Percentiles rank a stretch among this genome's conserved stretches.
These are phyloP conservation scores for Lentinus brumalis DNA, from an alignment of 768 basidiomycete species.

Conservation along the genomic window DNA sequence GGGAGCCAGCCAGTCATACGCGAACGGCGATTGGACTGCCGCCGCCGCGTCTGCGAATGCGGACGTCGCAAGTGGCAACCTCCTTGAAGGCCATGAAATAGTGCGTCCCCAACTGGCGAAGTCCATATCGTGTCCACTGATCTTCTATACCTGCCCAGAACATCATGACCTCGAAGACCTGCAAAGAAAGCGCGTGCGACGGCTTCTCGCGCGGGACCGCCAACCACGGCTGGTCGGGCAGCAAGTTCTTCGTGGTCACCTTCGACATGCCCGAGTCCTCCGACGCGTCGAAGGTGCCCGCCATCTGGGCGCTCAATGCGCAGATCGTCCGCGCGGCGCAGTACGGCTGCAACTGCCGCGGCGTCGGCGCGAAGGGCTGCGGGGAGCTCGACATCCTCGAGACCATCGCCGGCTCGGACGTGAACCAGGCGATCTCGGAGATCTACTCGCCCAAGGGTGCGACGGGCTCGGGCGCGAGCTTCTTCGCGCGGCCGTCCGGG, in stretches of 20 bases:
- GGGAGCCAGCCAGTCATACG: constrained; percentile 33
- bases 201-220: constrained; percentile 34
- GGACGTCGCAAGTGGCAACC: constrained; percentile 19
- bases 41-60: constrained; percentile 27
- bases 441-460: constrained; percentile 35
- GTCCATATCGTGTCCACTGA: not conserved
- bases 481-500: constrained; percentile 27
- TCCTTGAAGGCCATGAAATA: constrained; percentile 9
- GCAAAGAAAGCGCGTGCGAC: constrained; percentile 22
- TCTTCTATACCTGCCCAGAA: constrained; percentile 17
- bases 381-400: constrained; percentile 34
- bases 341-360: constrained; percentile 37
- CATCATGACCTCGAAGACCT: constrained; percentile 29
- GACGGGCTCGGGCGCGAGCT: constrained; percentile 28
- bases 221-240: constrained; percentile 31
- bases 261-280: constrained; percentile 30
- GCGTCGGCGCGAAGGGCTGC: constrained; percentile 27
- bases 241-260: constrained; percentile 31
- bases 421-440: constrained; percentile 29
- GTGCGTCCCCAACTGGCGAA: constrained; percentile 1
- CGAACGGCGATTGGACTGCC: constrained; percentile 26
- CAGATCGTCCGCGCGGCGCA: constrained; percentile 33
- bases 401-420: constrained; percentile 24
- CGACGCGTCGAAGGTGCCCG: constrained; percentile 24
- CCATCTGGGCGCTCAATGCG: constrained; percentile 32